A percentile compares a stretch with the other conserved stretches of the same genome.
These are phyloP conservation scores for Fagopyrum esculentum DNA, from an alignment of 148 eudicot species.

Conservation along the genomic window DNA sequence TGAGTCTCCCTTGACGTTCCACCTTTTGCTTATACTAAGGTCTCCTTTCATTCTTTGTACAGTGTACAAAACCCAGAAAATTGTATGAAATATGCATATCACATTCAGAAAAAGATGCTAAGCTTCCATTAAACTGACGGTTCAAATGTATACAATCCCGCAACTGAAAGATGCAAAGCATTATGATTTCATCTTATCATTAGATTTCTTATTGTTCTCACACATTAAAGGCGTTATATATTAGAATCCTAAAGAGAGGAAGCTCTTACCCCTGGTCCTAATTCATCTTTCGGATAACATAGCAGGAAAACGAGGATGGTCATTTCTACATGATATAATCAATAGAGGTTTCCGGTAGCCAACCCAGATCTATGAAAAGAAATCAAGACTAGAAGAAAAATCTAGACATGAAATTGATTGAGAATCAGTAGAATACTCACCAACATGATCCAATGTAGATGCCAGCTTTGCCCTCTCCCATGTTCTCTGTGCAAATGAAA, in stretches of 20 bases:
- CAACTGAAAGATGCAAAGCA: not conserved
- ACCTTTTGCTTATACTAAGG: too few species aligned
- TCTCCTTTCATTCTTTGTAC: too few species aligned
- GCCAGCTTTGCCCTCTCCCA: constrained; percentile 98
- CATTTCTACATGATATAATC: not conserved
- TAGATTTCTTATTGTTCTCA: not conserved
- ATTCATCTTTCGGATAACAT: not conserved
- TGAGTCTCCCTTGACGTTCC: too few species aligned
- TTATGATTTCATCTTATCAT: not conserved
- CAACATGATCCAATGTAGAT: constrained; percentile 71
- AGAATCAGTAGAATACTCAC: constrained; percentile 27
- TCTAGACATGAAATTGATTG: not conserved
- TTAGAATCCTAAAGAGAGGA: not conserved
- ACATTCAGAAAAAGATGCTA: not conserved
- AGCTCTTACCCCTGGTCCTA: not conserved
- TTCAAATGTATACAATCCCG: not conserved
- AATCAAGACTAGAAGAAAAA: not conserved
- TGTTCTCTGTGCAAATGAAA: constrained; percentile 53
- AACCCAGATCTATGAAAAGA: not conserved
- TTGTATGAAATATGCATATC: too few species aligned
- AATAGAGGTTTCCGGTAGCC: not conserved
- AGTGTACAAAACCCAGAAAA: too few species aligned
- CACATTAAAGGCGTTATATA: not conserved
- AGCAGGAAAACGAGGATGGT: not conserved
- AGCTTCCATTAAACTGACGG: not conserved